Evolutionary conservation across 352 stramenopile species (phyloP).

Genomic region (Elongisporangium prolatum): DNA sequence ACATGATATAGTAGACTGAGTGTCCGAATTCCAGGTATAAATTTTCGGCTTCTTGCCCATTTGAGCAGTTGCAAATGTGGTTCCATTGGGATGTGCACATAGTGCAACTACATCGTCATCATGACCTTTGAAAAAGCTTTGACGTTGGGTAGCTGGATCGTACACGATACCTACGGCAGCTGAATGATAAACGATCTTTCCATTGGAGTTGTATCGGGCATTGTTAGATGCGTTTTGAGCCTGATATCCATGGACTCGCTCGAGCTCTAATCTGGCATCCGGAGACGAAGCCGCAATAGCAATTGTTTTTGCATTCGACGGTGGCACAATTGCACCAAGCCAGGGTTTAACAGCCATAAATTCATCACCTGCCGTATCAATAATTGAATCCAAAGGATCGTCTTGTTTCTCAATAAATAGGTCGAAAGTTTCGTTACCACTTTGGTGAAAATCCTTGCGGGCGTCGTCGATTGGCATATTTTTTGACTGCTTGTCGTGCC

Average conservation of each 20-base stretch:
- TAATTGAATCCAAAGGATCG: slow-evolving; percentile 17
- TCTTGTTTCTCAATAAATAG: slow-evolving; percentile 14
- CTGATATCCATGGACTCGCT: slow-evolving; percentile 77
- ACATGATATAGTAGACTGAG: slow-evolving; percentile 27
- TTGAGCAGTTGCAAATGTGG: slow-evolving; percentile 83
- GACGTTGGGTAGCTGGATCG: slow-evolving; percentile 31
- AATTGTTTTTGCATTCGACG: slow-evolving; percentile 34
- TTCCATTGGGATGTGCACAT: slow-evolving; percentile 67
- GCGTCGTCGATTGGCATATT: neutral
- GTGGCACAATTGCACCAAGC: slow-evolving; percentile 75
- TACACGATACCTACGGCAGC: slow-evolving; percentile 75
- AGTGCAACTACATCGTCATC: slow-evolving; percentile 86
- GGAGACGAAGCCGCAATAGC: slow-evolving; percentile 29
- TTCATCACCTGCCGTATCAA: slow-evolving; percentile 60
- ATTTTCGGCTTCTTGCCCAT: slow-evolving; percentile 82
- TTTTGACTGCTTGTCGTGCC: slow-evolving; percentile 27
- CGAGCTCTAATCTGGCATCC: slow-evolving; percentile 43
- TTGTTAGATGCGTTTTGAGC: slow-evolving; percentile 76
- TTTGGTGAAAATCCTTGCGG: neutral
- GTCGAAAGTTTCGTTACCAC: slow-evolving; percentile 5
- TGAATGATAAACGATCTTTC: slow-evolving; percentile 71
- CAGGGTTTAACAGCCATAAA: slow-evolving; percentile 91
- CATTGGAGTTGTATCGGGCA: slow-evolving; percentile 46
- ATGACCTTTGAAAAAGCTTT: slow-evolving; percentile 63
- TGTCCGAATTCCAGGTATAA: slow-evolving; percentile 63